Percentiles rank a stretch among this genome's conserved stretches.
Conservation (phyloP, 2,329 filamentous ascomycete species). For the Fusarium aywerte region DNA sequence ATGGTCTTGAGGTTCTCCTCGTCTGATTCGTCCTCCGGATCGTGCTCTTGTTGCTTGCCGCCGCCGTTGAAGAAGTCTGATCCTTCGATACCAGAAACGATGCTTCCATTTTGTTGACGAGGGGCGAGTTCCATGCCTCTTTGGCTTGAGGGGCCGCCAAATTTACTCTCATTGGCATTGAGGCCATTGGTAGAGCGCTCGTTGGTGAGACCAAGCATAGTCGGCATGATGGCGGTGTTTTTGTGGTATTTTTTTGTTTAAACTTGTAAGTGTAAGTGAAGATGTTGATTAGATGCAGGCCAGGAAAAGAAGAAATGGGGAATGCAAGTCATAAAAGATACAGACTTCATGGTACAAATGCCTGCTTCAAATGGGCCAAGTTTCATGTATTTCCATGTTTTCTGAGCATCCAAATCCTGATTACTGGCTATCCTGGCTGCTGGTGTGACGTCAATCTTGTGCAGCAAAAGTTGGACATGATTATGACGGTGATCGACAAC, state of each 20-base stretch:
- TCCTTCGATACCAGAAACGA: constrained; percentile 40
- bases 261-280: neutral
- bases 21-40: constrained; percentile 41
- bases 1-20: constrained; percentile 46
- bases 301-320: constrained; percentile 3
- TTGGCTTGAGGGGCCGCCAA: constrained; percentile 17
- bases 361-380: constrained; percentile 13
- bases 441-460: constrained; percentile 44
- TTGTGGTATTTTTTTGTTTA: neutral
- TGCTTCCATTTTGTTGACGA: constrained; percentile 18
- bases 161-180: constrained; percentile 30
- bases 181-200: constrained; percentile 43
- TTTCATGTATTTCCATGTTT: constrained; percentile 40
- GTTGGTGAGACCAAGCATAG: constrained; percentile 46
- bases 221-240: constrained; percentile 40
- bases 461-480: constrained; percentile 35
- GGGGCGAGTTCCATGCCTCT: constrained; percentile 39
- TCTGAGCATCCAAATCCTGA: constrained; percentile 44
- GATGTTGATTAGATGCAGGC: constrained; percentile 6
- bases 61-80: constrained; percentile 44
- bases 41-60: constrained; percentile 39
- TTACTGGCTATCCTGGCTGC: constrained; percentile 40
- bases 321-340: constrained; percentile 27
- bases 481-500: constrained; percentile 44
- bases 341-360: neutral